These are phyloP conservation scores for Leucaena leucocephala DNA, from an alignment of 306 rosid genomes.

Conservation along the genomic window DNA sequence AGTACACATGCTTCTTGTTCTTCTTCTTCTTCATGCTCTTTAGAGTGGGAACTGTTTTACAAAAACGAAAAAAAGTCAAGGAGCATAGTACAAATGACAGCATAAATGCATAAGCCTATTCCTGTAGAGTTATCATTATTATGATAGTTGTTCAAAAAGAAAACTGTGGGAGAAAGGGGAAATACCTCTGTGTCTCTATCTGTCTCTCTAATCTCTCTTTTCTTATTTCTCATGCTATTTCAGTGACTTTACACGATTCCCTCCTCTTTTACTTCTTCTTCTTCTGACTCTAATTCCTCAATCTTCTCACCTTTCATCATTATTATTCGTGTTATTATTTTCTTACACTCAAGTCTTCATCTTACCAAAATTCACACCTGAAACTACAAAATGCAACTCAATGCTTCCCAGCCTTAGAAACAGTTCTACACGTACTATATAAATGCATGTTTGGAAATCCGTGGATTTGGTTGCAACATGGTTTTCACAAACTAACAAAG, in stretches of 20 bases:
- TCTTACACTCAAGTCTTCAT: background rate
- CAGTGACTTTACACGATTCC: conserved; percentile 31
- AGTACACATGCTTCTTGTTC: background rate
- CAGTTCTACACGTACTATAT: background rate
- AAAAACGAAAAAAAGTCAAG: conserved; percentile 41
- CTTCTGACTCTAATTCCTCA: conserved; percentile 37
- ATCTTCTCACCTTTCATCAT: conserved; percentile 20
- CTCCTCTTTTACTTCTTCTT: conserved; percentile 28
- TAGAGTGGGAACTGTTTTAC: background rate
- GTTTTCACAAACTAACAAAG: no score
- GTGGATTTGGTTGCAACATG: background rate
- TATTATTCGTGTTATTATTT: background rate
- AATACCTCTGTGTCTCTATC: background rate
- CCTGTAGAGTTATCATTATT: background rate
- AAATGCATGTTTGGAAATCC: background rate
- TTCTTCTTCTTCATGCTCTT: background rate
- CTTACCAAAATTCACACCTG: background rate
- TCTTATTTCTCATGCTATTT: background rate
- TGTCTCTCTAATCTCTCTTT: no score
- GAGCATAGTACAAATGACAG: conserved; percentile 28
- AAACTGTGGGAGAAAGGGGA: background rate
- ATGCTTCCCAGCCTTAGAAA: background rate
- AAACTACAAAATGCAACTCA: background rate
- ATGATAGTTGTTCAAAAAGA: background rate
- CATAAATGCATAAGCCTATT: conserved; percentile 42